These are phyloP conservation scores for Podospora conica DNA, from an alignment of 495 filamentous ascomycete genomes.

Conservation along the genomic window DNA sequence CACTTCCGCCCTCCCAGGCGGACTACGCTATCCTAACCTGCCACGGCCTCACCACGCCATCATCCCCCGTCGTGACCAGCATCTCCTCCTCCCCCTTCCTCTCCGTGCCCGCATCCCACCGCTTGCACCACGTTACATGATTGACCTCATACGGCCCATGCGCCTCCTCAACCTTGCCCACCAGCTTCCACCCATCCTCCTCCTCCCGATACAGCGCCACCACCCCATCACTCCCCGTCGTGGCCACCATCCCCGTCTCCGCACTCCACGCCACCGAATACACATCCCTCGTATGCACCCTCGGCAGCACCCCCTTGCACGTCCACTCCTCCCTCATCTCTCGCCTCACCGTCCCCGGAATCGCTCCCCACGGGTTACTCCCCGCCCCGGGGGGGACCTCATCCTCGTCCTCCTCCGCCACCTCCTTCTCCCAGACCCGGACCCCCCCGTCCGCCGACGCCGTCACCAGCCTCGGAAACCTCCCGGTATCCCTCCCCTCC, in stretches of 20 bases:
- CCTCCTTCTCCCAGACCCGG: conserved; percentile 65
- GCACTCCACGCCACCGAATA: conserved; percentile 79
- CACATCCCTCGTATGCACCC: conserved; percentile 68
- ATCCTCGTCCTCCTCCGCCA: conserved; percentile 46
- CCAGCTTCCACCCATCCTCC: conserved; percentile 57
- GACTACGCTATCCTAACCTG: conserved; percentile 25
- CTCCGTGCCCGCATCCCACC: conserved; percentile 49
- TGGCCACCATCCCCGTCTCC: conserved; percentile 66
- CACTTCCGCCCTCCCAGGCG: neutral
- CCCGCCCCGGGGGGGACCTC: conserved; percentile 22
- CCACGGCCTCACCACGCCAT: conserved; percentile 73
- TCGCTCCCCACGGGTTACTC: conserved; percentile 33
- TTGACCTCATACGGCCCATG: conserved; percentile 94
- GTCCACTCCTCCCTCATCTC: conserved; percentile 75
- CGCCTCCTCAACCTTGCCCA: conserved; percentile 58
- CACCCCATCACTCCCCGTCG: conserved; percentile 77
- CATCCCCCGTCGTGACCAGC: conserved; percentile 72
- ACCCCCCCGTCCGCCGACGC: conserved; percentile 75
- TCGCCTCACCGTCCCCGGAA: conserved; percentile 77
- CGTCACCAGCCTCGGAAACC: conserved; percentile 60
- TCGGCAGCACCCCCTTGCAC: conserved; percentile 63
- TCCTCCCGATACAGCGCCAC: conserved; percentile 74
- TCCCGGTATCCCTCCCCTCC: conserved; percentile 49
- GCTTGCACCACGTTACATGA: conserved; percentile 71
- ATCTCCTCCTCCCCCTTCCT: conserved; percentile 58